phyloP scores from a whole-genome alignment of 2,329 filamentous ascomycete genomes.

The Onygenales sp. region DNA sequence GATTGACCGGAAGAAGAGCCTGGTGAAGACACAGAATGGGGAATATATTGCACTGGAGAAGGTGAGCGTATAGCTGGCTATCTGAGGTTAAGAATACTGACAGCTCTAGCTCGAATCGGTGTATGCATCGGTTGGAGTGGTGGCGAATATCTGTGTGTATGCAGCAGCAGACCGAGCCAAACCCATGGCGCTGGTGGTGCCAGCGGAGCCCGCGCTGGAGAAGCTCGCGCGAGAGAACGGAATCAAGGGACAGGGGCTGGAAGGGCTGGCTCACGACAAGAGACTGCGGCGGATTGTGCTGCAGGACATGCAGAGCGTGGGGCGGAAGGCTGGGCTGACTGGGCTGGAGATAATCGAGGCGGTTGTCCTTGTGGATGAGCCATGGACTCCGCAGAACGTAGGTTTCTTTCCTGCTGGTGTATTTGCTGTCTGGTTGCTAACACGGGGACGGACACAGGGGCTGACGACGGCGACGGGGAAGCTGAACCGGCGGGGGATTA shows the following conservation, averaged over 20 bases:
- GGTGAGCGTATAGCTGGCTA: constrained; percentile 6
- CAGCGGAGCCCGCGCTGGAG: constrained; percentile 53
- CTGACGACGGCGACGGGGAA: constrained; percentile 1
- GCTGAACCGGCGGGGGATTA: constrained; percentile 1
- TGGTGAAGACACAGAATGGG: constrained; percentile 89
- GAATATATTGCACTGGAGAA: constrained; percentile 97
- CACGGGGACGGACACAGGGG: background rate
- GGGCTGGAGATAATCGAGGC: constrained; percentile 33
- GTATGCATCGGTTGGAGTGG: constrained; percentile 50
- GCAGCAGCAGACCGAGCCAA: constrained; percentile 42
- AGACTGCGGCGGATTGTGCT: constrained; percentile 30
- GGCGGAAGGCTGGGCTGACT: constrained; percentile 23
- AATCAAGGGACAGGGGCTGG: constrained; percentile 23
- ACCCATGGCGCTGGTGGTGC: constrained; percentile 49
- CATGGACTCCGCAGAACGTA: constrained; percentile 42
- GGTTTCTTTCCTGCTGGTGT: constrained; percentile 26
- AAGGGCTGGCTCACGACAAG: constrained; percentile 24
- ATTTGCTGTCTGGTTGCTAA: background rate
- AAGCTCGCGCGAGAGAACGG: constrained; percentile 47
- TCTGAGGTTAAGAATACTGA: background rate
- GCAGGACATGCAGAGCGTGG: constrained; percentile 28
- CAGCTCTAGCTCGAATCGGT: constrained; percentile 64
- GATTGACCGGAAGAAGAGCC: constrained; percentile 96
- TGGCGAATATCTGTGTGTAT: constrained; percentile 48
- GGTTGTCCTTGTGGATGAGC: constrained; percentile 33